Evolutionary conservation across 352 stramenopile species (phyloP), one percentile per base, ranked within the genome.

Genomic region (Pythium periplocum): DNA sequence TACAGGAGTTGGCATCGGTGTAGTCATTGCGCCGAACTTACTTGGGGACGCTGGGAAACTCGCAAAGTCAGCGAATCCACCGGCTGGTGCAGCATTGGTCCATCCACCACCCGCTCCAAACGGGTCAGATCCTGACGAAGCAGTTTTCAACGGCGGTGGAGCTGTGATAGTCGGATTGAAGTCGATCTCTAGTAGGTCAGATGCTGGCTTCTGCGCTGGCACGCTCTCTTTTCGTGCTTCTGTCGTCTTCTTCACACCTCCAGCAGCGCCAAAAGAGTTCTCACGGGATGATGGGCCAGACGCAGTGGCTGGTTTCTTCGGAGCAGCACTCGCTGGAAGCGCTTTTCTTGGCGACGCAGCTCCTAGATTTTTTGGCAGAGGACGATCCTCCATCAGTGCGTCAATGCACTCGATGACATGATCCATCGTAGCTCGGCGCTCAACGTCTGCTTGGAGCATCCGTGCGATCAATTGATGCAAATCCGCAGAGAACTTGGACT

Each of bases 401-500:
- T 90, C 74, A 6, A 93, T 83, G 61, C 85, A 97, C 11, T 95
- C 77, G 61, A 98, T 93, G 9, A 98, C 79, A 56, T 98, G 90
- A 1, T 88, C 82, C 52, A 98, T 96, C 44, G 87, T 95, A 7
- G 91, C 88, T 30, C 95, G 71, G 45, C 91, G 78, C 43, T 97
- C 95, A 6, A 85, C 82, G 52, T 98, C 90, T 0, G 89, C 68
- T 26, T 86, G 90, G 3, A 98, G 69, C 87, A 98, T 97, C 48
- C 90, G 74, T 54, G 93, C 75, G 45, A 98, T 88, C 7, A 98
- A 74, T 41, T 88, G 78, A 34, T 95, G 78, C 1, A 98, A 54
- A 45, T 90, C 68, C 1, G 80, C 64, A n/a, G 87, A 94, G 66
- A 98, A 97, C 9, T 76, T 73, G 57, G 96, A 94, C 45, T 86